Evolutionary conservation across 306 rosid species (phyloP).

Genomic region (Vigna nakashimae): DNA sequence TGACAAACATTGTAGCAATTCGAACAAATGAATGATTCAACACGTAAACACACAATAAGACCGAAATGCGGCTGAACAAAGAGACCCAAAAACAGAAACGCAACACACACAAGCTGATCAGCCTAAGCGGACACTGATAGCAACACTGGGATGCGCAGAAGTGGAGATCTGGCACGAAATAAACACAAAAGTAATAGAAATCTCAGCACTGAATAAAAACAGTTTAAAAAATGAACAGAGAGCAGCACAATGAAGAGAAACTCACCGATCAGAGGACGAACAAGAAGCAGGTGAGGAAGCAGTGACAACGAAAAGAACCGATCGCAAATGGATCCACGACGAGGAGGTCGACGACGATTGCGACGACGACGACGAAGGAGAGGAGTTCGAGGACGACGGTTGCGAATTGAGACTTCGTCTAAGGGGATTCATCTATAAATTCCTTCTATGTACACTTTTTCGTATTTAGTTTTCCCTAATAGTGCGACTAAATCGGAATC

Average conservation of each 20-base stretch:
- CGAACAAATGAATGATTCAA: conserved; percentile 40
- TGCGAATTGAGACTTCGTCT: conserved; percentile 87
- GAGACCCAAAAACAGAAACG: conserved; percentile 44
- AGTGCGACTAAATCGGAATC: conserved; percentile 45
- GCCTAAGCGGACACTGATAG: conserved; percentile 55
- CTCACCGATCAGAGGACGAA: conserved; percentile 99
- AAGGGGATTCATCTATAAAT: conserved; percentile 88
- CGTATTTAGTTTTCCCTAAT: background rate
- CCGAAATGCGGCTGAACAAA: conserved; percentile 41
- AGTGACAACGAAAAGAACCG: conserved; percentile 93
- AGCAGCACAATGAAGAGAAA: conserved; percentile 46
- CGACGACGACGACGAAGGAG: conserved; percentile 74
- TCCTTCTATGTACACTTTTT: conserved; percentile 41
- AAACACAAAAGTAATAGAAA: conserved; percentile 49
- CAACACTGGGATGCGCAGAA: conserved; percentile 45
- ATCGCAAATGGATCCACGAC: conserved; percentile 99
- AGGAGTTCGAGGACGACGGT: conserved; percentile 78
- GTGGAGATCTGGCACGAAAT: conserved; percentile 71
- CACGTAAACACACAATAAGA: conserved; percentile 38
- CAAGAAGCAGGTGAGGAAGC: conserved; percentile 98
- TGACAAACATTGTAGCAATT: conserved; percentile 14
- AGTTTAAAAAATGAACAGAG: conserved; percentile 18
- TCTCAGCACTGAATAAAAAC: conserved; percentile 32
- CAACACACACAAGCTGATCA: conserved; percentile 55
- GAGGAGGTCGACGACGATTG: conserved; percentile 57